Evolutionary conservation across 164 flowering plant genomes (phyloP).

Genomic region (Buxus sempervirens): DNA sequence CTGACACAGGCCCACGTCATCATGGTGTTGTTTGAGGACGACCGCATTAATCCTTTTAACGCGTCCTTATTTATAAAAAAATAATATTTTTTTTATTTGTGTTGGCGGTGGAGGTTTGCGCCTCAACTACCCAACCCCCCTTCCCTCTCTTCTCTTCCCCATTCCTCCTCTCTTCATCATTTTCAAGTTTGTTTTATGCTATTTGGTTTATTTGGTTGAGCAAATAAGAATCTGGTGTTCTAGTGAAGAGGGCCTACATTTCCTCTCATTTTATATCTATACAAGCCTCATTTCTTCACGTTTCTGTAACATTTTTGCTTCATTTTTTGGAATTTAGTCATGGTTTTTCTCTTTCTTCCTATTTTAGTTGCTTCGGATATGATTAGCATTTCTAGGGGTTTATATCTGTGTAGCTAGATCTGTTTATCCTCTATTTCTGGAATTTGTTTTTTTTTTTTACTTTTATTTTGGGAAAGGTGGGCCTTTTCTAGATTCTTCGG

Average conservation of each 20-base stretch:
- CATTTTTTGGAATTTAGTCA: background rate
- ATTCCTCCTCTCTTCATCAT: background rate
- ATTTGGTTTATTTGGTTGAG: too few species aligned
- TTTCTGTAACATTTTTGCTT: background rate
- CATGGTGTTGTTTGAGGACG: too few species aligned
- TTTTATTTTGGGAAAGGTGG: constrained; percentile 23
- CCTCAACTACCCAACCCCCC: too few species aligned
- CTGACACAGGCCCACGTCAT: too few species aligned
- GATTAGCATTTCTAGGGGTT: constrained; percentile 10
- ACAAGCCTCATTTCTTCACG: background rate
- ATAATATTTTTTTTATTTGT: too few species aligned
- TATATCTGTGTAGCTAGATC: background rate
- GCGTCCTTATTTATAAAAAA: too few species aligned
- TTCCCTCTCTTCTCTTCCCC: too few species aligned
- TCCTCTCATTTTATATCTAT: too few species aligned
- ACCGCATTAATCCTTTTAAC: too few species aligned
- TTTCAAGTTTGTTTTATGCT: background rate
- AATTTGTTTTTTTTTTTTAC: constrained; percentile 11
- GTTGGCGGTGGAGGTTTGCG: too few species aligned
- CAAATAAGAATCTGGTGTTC: background rate
- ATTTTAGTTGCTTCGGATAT: constrained; percentile 18
- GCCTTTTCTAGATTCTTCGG: constrained; percentile 51
- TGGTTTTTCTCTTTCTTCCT: background rate
- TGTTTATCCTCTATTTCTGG: background rate
- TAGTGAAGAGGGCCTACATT: too few species aligned